Percentiles rank a stretch among this genome's conserved stretches.
Conservation (phyloP, 2,329 filamentous ascomycete genomes). For the Coniochaeta ligniaria region DNA sequence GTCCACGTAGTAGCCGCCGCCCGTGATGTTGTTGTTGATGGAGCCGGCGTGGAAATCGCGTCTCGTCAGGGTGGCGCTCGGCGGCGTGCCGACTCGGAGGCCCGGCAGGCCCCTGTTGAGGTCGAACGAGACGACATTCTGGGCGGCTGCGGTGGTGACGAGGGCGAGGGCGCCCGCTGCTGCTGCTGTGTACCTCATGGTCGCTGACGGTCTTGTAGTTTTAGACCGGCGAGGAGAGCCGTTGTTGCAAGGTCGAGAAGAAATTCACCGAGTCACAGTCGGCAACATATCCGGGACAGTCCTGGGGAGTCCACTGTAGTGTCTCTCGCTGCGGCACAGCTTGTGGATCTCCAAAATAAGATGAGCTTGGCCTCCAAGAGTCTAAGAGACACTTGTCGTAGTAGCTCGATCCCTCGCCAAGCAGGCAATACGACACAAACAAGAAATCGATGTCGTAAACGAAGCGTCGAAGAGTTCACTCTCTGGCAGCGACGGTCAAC, state of each 20-base stretch:
- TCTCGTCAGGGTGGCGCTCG: constrained; percentile 1
- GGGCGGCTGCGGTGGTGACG: constrained; percentile 8
- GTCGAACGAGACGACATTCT: constrained; percentile 15
- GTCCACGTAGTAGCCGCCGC: constrained; percentile 49
- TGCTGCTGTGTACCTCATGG: not conserved
- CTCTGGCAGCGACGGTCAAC: not conserved
- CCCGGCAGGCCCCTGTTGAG: constrained; percentile 13
- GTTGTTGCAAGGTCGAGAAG: not conserved
- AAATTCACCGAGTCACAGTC: not conserved
- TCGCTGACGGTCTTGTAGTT: not conserved
- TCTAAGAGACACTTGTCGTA: not conserved
- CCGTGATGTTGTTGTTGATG: constrained; percentile 46
- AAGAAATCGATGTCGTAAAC: not conserved
- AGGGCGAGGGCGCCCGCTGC: constrained; percentile 7
- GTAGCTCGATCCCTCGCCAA: not conserved
- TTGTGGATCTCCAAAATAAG: not conserved
- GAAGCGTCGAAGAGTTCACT: not conserved
- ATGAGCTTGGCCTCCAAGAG: not conserved
- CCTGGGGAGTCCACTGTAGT: not conserved
- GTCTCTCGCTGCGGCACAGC: not conserved
- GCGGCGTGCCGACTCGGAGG: constrained; percentile 8
- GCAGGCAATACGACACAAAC: not conserved
- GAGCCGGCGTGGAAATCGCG: constrained; percentile 24
- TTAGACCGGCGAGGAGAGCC: not conserved
- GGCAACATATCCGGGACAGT: not conserved